Evolutionary conservation across 2,329 filamentous ascomycete genomes (phyloP), one percentile per base, ranked within the genome.

Genomic region (Penicillium occitanis): DNA sequence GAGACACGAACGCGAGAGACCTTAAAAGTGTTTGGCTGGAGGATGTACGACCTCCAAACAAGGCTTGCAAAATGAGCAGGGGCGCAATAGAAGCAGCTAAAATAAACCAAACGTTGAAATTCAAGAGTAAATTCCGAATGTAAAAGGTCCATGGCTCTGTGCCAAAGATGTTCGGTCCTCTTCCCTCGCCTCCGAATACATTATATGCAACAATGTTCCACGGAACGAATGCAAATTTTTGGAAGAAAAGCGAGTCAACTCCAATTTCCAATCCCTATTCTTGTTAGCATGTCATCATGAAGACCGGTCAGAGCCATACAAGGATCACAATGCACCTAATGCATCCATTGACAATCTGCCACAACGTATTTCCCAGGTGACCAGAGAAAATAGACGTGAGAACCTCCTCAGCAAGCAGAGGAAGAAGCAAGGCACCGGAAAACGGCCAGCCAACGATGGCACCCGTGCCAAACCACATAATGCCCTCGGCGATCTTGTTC

Each of bases 131-230:
- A 73, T 99, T 99, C 72, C 91, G 91, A 71, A 97, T 84, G 78
- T 99, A 99, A 76, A 97, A 99, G 63, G 93, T 90, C 95, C 94
- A 98, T 1, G 94, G 92, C 78, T 99, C 95, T 0, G 92, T 96
- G 53, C 95, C 95, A 73, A 97, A 99, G 42, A 99, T 91, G 64
- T 97, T 87, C 0, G 95, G 95, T 0, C 94, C 95, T 74, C 84
- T 85, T 37, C 89, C 91, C 0, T 87, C 86, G 6, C 88, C 88
- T 7, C 91, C 91, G 75, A 99, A 94, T 51, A 99, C 87, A 76
- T 99, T 99, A 84, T 99, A 99, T 70, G 90, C 87, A 73, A 99
- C 89, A 73, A 99, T 98, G 74, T 97, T 97, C 84, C 92, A 91
- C 0, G 93, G 88, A 6, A 97, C 92, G 46, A 93, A 78, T 3